Evolutionary conservation across 75 land plant species (phyloP).

Genomic region (Gnetum montanum): DNA sequence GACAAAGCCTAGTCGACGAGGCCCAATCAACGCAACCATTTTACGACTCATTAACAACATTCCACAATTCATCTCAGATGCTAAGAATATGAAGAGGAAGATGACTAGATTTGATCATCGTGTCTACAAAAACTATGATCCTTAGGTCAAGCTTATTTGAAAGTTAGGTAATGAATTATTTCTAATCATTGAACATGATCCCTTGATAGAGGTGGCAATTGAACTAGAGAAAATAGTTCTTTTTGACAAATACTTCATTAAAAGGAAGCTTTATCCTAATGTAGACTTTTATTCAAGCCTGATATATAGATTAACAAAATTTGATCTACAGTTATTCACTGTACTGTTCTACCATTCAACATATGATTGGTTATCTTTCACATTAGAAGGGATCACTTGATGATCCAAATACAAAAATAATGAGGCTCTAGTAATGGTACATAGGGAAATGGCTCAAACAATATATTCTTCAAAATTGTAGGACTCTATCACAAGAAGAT

Average conservation of each 20-base stretch:
- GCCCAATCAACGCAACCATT: no score
- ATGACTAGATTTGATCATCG: slow-evolving; percentile 99
- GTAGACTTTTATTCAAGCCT: slow-evolving; percentile 98
- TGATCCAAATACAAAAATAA: slow-evolving; percentile 97
- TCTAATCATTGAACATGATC: slow-evolving; percentile 89
- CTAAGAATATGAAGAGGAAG: slow-evolving; percentile 93
- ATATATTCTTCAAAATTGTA: slow-evolving; percentile 49
- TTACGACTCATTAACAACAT: slow-evolving; percentile 83
- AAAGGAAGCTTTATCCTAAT: slow-evolving; percentile 95
- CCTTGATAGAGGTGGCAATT: slow-evolving; percentile 97
- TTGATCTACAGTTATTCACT: slow-evolving; percentile 92
- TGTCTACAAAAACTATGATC: slow-evolving; percentile 97
- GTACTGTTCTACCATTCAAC: slow-evolving; percentile 92
- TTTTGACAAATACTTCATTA: slow-evolving; percentile 87
- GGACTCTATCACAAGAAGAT: slow-evolving; percentile 27
- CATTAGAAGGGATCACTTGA: slow-evolving; percentile 94
- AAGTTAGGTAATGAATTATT: slow-evolving; percentile 94
- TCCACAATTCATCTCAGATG: slow-evolving; percentile 90
- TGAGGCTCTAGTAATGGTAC: slow-evolving; percentile 83
- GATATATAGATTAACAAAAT: slow-evolving; percentile 82
- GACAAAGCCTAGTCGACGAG: no score
- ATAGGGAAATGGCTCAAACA: slow-evolving; percentile 86
- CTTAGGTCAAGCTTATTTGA: slow-evolving; percentile 77
- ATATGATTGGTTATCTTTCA: slow-evolving; percentile 98
- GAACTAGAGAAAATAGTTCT: slow-evolving; percentile 92